Evolutionary conservation across 2,329 filamentous ascomycete species (phyloP).

Genomic region (Clonostachys byssicola): DNA sequence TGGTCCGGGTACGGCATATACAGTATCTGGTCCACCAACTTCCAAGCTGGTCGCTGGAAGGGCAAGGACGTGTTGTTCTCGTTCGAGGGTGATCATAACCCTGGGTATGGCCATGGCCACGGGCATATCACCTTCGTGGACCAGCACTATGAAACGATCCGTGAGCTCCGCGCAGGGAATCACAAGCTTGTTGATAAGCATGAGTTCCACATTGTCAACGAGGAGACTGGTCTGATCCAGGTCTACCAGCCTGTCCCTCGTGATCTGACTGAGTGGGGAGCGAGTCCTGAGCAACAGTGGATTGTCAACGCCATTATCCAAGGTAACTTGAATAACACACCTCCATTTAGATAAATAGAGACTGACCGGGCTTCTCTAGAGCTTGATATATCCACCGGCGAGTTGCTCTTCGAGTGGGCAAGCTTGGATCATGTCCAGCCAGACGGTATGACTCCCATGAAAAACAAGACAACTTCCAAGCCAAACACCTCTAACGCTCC

Average conservation of each 20-base stretch:
- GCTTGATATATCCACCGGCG: slow-evolving; percentile 43
- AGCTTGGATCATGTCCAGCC: slow-evolving; percentile 17
- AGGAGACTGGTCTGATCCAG: slow-evolving; percentile 47
- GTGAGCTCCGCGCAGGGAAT: slow-evolving; percentile 44
- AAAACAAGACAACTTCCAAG: not conserved
- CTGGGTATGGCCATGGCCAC: slow-evolving; percentile 46
- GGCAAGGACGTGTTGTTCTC: slow-evolving; percentile 47
- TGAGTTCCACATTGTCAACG: slow-evolving; percentile 49
- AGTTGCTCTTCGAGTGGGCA: slow-evolving; percentile 43
- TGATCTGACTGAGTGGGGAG: slow-evolving; percentile 40
- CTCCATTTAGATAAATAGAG: not conserved
- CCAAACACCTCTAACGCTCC: not conserved
- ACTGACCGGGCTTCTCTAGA: slow-evolving; percentile 20
- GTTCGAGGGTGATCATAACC: slow-evolving; percentile 49
- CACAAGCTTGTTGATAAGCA: slow-evolving; percentile 48
- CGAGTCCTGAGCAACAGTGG: slow-evolving; percentile 43
- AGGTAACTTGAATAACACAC: slow-evolving; percentile 23
- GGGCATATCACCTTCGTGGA: slow-evolving; percentile 49
- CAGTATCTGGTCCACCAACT: slow-evolving; percentile 48
- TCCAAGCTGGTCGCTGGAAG: slow-evolving; percentile 43
- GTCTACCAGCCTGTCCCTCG: slow-evolving; percentile 45
- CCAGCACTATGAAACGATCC: slow-evolving; percentile 48
- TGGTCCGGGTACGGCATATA: slow-evolving; percentile 53
- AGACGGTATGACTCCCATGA: slow-evolving; percentile 8
- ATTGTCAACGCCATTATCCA: slow-evolving; percentile 51